phyloP scores from a whole-genome alignment of 257 asterid genomes.

The Schizonepeta tenuifolia region DNA sequence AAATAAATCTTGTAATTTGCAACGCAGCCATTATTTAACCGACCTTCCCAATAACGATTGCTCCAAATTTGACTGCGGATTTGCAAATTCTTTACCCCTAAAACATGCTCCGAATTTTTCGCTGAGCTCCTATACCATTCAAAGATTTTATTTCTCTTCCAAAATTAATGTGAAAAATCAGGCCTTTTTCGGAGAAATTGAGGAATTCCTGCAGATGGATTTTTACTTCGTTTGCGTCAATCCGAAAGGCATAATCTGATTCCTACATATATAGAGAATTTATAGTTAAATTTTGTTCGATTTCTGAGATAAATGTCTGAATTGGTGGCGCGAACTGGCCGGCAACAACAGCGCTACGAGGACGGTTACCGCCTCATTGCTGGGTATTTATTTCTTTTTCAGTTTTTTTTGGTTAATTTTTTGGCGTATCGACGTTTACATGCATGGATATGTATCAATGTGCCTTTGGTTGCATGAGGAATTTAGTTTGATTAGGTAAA shows the following conservation, averaged over 20 bases:
- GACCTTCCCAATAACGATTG: constrained; percentile 37
- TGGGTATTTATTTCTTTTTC: constrained; percentile 46
- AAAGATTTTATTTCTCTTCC: constrained; percentile 30
- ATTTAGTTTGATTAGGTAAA: constrained; percentile 29
- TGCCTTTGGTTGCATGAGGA: constrained; percentile 36
- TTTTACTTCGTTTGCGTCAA: constrained; percentile 29
- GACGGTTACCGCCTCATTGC: constrained; percentile 88
- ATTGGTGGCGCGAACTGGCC: constrained; percentile 92
- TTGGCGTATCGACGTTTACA: constrained; percentile 32
- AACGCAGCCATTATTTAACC: constrained; percentile 30
- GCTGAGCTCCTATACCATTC: constrained; percentile 48
- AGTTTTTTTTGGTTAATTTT: not conserved
- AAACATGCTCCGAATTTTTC: constrained; percentile 55
- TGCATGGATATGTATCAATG: constrained; percentile 41
- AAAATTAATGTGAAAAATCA: constrained; percentile 32
- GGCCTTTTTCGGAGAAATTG: constrained; percentile 29
- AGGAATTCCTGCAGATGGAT: constrained; percentile 34
- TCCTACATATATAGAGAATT: constrained; percentile 2
- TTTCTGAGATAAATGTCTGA: constrained; percentile 70
- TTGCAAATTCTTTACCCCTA: constrained; percentile 38
- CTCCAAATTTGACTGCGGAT: constrained; percentile 44
- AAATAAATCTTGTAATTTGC: not conserved
- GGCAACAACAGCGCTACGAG: constrained; percentile 89
- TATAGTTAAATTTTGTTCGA: not conserved
- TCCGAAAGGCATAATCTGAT: constrained; percentile 34